A percentile compares a stretch with the other conserved stretches of the same genome.
phyloP scores from a whole-genome alignment of 768 basidiomycete genomes.

The Exidia glandulosa region DNA sequence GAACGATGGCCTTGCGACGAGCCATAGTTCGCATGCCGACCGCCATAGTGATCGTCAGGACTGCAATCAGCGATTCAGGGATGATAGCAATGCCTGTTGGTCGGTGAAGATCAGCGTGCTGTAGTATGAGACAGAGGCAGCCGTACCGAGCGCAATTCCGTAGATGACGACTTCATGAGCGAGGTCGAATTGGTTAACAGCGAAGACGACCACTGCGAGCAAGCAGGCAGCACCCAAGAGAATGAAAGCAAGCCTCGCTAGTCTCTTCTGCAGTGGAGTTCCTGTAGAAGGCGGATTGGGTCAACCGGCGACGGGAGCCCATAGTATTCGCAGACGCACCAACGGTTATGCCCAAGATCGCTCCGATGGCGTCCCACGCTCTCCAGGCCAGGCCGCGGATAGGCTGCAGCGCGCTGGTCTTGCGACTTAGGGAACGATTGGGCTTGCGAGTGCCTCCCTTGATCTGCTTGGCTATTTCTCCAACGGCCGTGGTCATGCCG shows the following conservation, averaged over 20 bases:
- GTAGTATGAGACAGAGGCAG: slow-evolving; percentile 12
- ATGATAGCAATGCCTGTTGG: slow-evolving; percentile 22
- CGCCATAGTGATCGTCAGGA: slow-evolving; percentile 48
- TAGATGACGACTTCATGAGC: background rate
- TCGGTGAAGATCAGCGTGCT: slow-evolving; percentile 10
- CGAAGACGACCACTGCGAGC: slow-evolving; percentile 19
- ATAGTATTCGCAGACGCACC: background rate
- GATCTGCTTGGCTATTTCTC: slow-evolving; percentile 19
- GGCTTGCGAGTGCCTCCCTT: background rate
- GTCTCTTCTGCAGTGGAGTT: slow-evolving; percentile 25
- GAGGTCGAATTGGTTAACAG: background rate
- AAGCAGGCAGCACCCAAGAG: slow-evolving; percentile 20
- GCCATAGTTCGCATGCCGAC: slow-evolving; percentile 46
- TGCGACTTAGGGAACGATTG: slow-evolving; percentile 14
- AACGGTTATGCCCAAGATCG: background rate
- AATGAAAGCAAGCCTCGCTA: slow-evolving; percentile 24
- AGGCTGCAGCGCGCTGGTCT: slow-evolving; percentile 5
- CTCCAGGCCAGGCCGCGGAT: background rate
- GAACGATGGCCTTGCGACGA: slow-evolving; percentile 46
- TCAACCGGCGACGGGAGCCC: background rate
- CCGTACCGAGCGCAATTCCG: slow-evolving; percentile 14
- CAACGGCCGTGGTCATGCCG: slow-evolving; percentile 43
- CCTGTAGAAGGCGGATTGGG: background rate
- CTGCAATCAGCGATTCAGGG: slow-evolving; percentile 27
- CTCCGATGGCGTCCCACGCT: slow-evolving; percentile 2